These are phyloP conservation scores for Colletotrichum euphorbiae DNA, from an alignment of 2,329 filamentous ascomycete genomes.

Conservation along the genomic window DNA sequence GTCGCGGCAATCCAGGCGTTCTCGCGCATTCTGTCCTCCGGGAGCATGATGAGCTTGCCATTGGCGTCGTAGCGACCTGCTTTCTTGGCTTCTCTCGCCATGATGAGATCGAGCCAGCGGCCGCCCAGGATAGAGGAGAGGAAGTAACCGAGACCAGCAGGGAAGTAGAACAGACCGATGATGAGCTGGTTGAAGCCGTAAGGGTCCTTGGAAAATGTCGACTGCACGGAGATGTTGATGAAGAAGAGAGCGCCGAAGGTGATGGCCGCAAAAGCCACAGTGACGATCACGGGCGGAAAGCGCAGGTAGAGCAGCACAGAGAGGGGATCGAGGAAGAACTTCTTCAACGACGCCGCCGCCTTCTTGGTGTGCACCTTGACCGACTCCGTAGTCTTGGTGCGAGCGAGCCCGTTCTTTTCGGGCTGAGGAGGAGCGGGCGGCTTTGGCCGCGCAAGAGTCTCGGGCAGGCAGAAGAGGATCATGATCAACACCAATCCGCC, in stretches of 20 bases:
- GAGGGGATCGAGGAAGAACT: constrained; percentile 78
- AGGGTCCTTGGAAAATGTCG: constrained; percentile 73
- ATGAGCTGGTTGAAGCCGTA: constrained; percentile 77
- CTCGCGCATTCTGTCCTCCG: constrained; percentile 85
- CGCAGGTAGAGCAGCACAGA: constrained; percentile 77
- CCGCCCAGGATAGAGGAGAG: constrained; percentile 76
- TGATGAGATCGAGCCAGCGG: constrained; percentile 83
- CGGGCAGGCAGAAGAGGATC: constrained; percentile 72
- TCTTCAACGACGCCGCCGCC: constrained; percentile 65
- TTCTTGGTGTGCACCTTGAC: constrained; percentile 67
- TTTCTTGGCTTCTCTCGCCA: constrained; percentile 79
- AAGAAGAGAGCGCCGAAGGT: constrained; percentile 82
- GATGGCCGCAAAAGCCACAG: constrained; percentile 79
- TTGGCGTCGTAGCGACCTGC: constrained; percentile 75
- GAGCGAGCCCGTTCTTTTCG: constrained; percentile 48
- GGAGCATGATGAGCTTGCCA: constrained; percentile 74
- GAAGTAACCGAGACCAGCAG: constrained; percentile 79
- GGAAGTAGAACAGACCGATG: constrained; percentile 82
- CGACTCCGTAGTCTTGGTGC: constrained; percentile 72
- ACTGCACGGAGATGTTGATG: constrained; percentile 81
- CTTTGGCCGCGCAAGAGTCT: constrained; percentile 65
- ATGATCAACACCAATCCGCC: constrained; percentile 68
- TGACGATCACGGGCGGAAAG: constrained; percentile 79
- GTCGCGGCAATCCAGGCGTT: constrained; percentile 82
- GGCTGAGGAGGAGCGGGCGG: constrained; percentile 30